Conservation (phyloP, 257 asterid species). For the Solanum clarkiae region DNA sequence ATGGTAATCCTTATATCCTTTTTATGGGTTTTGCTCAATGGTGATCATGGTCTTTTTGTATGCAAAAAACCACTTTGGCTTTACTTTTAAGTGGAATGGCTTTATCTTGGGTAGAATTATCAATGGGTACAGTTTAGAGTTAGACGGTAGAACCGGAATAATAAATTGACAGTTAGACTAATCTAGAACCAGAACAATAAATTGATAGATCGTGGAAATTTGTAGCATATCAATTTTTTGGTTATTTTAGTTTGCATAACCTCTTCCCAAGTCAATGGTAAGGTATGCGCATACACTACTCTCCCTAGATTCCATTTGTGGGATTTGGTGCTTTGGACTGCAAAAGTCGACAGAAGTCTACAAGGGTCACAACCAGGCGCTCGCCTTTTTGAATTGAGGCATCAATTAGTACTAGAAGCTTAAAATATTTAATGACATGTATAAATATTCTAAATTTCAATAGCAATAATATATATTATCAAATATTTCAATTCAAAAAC, state of each 20-base stretch:
- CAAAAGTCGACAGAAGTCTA: too few species aligned
- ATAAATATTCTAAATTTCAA: too few species aligned
- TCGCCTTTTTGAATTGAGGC: too few species aligned
- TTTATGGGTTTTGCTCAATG: neutral
- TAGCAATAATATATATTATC: too few species aligned
- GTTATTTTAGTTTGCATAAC: neutral
- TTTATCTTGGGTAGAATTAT: neutral
- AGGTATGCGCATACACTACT: neutral
- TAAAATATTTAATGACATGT: too few species aligned
- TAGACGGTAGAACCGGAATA: neutral
- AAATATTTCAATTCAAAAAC: too few species aligned
- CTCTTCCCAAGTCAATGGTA: neutral
- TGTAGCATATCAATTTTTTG: neutral
- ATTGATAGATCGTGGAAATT: neutral
- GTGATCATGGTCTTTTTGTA: neutral
- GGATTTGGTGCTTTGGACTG: neutral
- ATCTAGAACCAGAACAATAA: neutral
- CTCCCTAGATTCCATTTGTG: neutral
- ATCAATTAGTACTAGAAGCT: too few species aligned
- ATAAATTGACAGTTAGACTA: neutral
- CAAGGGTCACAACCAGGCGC: too few species aligned
- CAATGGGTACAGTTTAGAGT: neutral
- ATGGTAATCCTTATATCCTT: constrained; percentile 30
- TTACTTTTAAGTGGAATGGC: neutral
- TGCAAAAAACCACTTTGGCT: neutral